These are phyloP conservation scores for Tephrocybe rancida DNA, from an alignment of 768 basidiomycete species.

Conservation along the genomic window DNA sequence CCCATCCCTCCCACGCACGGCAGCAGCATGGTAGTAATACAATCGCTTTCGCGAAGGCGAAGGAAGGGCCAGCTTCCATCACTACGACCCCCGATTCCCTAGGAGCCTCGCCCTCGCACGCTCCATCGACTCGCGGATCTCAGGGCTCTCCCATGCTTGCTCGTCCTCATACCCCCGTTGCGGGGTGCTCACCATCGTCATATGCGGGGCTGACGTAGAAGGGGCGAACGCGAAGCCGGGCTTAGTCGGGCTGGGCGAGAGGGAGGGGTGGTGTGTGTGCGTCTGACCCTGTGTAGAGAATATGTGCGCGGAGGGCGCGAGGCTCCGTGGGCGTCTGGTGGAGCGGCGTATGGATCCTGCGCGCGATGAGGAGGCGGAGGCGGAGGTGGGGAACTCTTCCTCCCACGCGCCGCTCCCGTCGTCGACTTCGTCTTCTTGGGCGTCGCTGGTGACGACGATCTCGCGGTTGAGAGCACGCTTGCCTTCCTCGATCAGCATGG, in stretches of 20 bases:
- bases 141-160: slow-evolving; percentile 58
- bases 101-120: slow-evolving; percentile 43
- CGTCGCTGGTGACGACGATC: slow-evolving; percentile 77
- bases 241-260: slow-evolving; percentile 22
- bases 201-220: slow-evolving; percentile 12
- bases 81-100: background rate
- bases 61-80: background rate
- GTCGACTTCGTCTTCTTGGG: slow-evolving; percentile 74
- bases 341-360: slow-evolving; percentile 25
- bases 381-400: slow-evolving; percentile 43
- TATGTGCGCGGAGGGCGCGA: slow-evolving; percentile 26
- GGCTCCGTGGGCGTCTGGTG: slow-evolving; percentile 22
- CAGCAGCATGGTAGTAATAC: too few relatives aligned
- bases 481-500: slow-evolving; percentile 75
- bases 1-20: too few relatives aligned
- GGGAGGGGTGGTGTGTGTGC: slow-evolving; percentile 21
- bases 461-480: slow-evolving; percentile 77
- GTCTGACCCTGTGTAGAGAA: background rate
- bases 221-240: slow-evolving; percentile 4
- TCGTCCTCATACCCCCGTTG: slow-evolving; percentile 42
- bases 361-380: slow-evolving; percentile 25
- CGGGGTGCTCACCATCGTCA: slow-evolving; percentile 18
- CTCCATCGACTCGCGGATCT: slow-evolving; percentile 74
- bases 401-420: slow-evolving; percentile 79
- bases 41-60: too few relatives aligned